Evolutionary conservation across 2,329 filamentous ascomycete genomes (phyloP).

Genomic region (Westerdykella sp.): DNA sequence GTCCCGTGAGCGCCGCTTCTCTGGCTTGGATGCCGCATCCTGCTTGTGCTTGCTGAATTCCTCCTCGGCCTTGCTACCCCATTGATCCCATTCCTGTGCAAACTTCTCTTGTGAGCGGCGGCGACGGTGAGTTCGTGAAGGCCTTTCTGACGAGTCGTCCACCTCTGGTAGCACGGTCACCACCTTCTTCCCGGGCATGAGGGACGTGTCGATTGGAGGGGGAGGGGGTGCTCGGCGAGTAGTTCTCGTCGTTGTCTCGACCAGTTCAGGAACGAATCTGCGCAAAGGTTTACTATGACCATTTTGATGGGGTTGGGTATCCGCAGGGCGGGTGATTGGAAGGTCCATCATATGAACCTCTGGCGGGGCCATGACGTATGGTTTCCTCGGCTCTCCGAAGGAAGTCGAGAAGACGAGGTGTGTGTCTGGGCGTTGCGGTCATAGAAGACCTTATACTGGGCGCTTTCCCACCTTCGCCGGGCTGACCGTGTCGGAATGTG

Average conservation of each 20-base stretch:
- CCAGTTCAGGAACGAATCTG: conserved; percentile 26
- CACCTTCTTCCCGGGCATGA: conserved; percentile 45
- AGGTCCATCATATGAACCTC: conserved; percentile 48
- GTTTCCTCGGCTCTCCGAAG: neutral
- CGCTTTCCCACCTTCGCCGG: neutral
- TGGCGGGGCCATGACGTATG: neutral
- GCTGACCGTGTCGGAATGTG: too few species aligned
- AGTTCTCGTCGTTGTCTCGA: conserved; percentile 23
- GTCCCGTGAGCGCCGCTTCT: conserved; percentile 45
- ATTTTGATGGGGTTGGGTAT: conserved; percentile 49
- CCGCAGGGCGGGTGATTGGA: conserved; percentile 63
- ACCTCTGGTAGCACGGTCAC: conserved; percentile 36
- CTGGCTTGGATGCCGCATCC: conserved; percentile 15
- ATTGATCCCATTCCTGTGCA: conserved; percentile 21
- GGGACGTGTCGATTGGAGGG: conserved; percentile 61
- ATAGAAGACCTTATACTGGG: conserved; percentile 15
- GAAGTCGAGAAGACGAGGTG: conserved; percentile 38
- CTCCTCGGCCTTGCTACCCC: conserved; percentile 11
- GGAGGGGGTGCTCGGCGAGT: conserved; percentile 57
- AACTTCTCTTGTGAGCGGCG: conserved; percentile 22
- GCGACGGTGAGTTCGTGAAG: conserved; percentile 31
- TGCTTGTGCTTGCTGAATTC: conserved; percentile 3
- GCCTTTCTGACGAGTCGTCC: conserved; percentile 43
- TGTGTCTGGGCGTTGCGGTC: conserved; percentile 8
- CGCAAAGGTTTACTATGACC: conserved; percentile 17